These are phyloP conservation scores for Chlamydomonas asymmetrica DNA, from an alignment of 139 green algal species.

Conservation along the genomic window DNA sequence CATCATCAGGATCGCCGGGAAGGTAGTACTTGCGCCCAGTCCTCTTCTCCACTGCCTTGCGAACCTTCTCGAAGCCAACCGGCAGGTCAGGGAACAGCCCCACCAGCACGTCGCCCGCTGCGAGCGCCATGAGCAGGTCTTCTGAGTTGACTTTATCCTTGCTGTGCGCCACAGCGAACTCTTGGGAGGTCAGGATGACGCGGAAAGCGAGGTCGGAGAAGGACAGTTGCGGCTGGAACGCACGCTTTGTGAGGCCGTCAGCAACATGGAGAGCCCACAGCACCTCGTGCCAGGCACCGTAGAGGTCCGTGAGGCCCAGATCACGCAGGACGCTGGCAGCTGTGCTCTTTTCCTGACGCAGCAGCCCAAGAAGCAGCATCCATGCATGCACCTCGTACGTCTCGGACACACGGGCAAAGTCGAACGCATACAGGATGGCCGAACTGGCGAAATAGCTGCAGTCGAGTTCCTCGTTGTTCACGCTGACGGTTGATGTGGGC, in stretches of 20 bases:
- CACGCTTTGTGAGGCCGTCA: conserved; percentile 47
- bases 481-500: no score
- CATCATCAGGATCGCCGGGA: conserved; percentile 37
- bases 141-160: conserved; percentile 50
- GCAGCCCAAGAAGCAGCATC: conserved; percentile 59
- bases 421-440: conserved; percentile 54
- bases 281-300: conserved; percentile 62
- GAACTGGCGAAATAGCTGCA: no score
- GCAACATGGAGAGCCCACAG: conserved; percentile 58
- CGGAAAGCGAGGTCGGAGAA: conserved; percentile 43
- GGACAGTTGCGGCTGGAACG: conserved; percentile 33
- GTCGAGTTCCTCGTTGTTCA: no score
- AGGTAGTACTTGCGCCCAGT: conserved; percentile 39
- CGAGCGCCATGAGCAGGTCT: conserved; percentile 61
- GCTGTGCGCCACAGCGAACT: conserved; percentile 50
- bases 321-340: conserved; percentile 36
- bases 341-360: conserved; percentile 48
- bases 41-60: conserved; percentile 44
- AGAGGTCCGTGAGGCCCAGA: conserved; percentile 53
- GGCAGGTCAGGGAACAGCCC: conserved; percentile 59
- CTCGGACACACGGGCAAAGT: conserved; percentile 44
- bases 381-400: conserved; percentile 58
- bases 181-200: conserved; percentile 35
- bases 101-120: conserved; percentile 42
- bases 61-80: conserved; percentile 45